Conservation (phyloP, 2,329 filamentous ascomycete species). For the Chalaropsis ovoidea region DNA sequence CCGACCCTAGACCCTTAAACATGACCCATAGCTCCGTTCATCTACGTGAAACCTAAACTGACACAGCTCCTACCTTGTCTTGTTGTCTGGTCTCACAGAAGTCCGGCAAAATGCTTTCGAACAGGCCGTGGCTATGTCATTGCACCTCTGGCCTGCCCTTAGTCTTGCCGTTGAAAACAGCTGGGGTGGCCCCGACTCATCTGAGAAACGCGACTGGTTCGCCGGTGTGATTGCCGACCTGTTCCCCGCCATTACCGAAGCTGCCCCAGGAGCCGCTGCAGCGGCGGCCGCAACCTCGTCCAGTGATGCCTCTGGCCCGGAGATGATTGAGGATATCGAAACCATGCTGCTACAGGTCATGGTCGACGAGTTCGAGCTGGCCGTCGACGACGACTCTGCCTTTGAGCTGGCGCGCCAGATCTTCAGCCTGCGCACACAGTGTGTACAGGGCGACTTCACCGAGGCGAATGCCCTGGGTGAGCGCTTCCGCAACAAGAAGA, state of each 20-base stretch:
- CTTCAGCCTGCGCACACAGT: conserved; percentile 54
- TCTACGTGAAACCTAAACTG: conserved; percentile 12
- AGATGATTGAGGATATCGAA: conserved; percentile 69
- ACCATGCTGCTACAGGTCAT: conserved; percentile 78
- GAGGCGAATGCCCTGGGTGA: conserved; percentile 53
- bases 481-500: conserved; percentile 52
- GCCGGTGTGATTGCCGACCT: conserved; percentile 78
- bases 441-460: conserved; percentile 54
- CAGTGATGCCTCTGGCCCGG: conserved; percentile 26
- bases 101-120: conserved; percentile 62
- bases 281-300: conserved; percentile 29
- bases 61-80: conserved; percentile 23
- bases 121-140: conserved; percentile 70
- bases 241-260: conserved; percentile 54
- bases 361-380: conserved; percentile 90
- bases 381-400: conserved; percentile 80
- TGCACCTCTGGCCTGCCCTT: conserved; percentile 82
- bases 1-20: conserved; percentile 2
- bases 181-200: conserved; percentile 75
- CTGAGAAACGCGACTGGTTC: conserved; percentile 93
- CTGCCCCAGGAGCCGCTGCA: conserved; percentile 27
- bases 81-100: conserved; percentile 33
- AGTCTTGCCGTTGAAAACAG: conserved; percentile 74
- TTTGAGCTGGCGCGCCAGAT: conserved; percentile 64
- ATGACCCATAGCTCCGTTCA: neutral